These are phyloP conservation scores for Cutaneotrichosporon cyanovorans DNA, from an alignment of 1,284 basidiomycete species.

Conservation along the genomic window DNA sequence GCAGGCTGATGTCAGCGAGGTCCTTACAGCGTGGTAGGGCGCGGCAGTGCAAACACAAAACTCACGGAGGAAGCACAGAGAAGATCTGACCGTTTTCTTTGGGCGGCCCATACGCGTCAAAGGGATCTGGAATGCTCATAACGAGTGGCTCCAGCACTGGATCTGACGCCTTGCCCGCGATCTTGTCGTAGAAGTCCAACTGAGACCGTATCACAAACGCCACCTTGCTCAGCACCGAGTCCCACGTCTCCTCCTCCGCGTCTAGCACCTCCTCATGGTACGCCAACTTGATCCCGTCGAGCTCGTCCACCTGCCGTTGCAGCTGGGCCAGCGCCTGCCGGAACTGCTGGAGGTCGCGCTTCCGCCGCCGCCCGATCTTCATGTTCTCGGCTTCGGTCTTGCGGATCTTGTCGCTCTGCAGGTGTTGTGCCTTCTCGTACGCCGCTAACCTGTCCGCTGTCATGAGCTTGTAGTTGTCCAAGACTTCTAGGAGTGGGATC, in stretches of 20 bases:
- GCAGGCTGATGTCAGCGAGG: conserved; percentile 11
- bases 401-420: conserved; percentile 76
- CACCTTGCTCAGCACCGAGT: conserved; percentile 75
- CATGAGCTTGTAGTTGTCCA: conserved; percentile 61
- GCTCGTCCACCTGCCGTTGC: conserved; percentile 66
- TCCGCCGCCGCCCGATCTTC: conserved; percentile 59
- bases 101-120: conserved; percentile 81
- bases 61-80: conserved; percentile 75
- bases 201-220: conserved; percentile 42
- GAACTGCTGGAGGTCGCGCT: conserved; percentile 78
- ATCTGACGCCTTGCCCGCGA: conserved; percentile 68
- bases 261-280: conserved; percentile 65
- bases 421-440: conserved; percentile 69
- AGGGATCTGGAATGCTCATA: conserved; percentile 82
- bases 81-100: conserved; percentile 86
- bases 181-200: conserved; percentile 46
- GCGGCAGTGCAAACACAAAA: conserved; percentile 25
- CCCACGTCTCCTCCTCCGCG: conserved; percentile 86
- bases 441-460: conserved; percentile 61
- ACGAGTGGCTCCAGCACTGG: conserved; percentile 85
- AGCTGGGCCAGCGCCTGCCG: conserved; percentile 72
- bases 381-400: conserved; percentile 84
- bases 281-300: conserved; percentile 47
- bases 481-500: conserved; percentile 72
- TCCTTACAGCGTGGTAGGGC: not conserved